Conservation (phyloP, 1,139 yeast species). For the Pichia sp. region DNA sequence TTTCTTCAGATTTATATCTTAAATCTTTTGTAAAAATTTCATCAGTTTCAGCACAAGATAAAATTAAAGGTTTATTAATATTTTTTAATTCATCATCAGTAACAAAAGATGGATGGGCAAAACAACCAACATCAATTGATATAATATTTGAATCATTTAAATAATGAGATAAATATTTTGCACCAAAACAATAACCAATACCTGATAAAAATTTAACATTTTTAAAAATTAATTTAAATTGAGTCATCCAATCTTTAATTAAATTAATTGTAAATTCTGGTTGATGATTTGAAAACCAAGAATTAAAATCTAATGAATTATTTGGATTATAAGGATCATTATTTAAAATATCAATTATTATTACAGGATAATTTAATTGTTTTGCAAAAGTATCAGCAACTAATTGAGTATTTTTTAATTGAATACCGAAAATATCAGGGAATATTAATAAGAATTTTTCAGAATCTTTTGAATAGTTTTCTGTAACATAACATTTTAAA, state of each 20-base stretch:
- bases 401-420: constrained; percentile 47
- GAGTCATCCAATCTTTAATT: constrained; percentile 39
- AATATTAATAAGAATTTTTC: constrained; percentile 50
- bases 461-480: constrained; percentile 32
- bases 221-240: constrained; percentile 34
- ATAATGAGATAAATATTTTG: constrained; percentile 55
- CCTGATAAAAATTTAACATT: constrained; percentile 50
- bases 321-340: constrained; percentile 43
- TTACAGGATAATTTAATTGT: constrained; percentile 52
- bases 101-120: constrained; percentile 78
- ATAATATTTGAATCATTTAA: constrained; percentile 42
- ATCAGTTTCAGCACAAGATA: constrained; percentile 72
- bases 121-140: constrained; percentile 48
- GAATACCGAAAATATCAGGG: constrained; percentile 65
- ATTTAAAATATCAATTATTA: constrained; percentile 66
- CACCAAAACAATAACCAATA: constrained; percentile 84
- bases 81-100: constrained; percentile 55
- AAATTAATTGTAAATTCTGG: constrained; percentile 39
- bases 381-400: constrained; percentile 68
- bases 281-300: constrained; percentile 54
- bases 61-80: constrained; percentile 52
- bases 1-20: constrained; percentile 54
- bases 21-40: constrained; percentile 52
- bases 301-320: constrained; percentile 26
- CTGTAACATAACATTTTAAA: constrained; percentile 49